Evolutionary conservation across 2,329 filamentous ascomycete genomes (phyloP), one percentile per base, ranked within the genome.

Genomic region (Beauveria brongniartii): DNA sequence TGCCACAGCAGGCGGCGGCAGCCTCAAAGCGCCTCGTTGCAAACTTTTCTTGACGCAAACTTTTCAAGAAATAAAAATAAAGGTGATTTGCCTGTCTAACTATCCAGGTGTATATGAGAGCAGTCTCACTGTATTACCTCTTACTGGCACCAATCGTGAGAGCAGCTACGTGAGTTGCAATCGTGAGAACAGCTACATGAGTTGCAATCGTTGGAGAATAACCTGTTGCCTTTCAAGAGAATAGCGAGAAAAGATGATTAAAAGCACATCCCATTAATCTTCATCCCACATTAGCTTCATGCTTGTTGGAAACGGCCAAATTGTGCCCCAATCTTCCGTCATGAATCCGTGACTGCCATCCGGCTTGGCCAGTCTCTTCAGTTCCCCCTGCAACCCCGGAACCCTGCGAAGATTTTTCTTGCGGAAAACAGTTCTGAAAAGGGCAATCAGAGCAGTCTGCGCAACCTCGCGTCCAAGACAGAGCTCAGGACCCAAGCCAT

Each of bases 401-500:
- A 83, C 85, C 34, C 85, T 78, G 6, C 84, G 76, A 12, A 92
- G 70, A 59, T 84, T 85, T 65, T 82, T 78, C 65, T 84, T 76
- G 62, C 79, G 75, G 67, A 87, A 88, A 2, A 90, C 73, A 1
- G 82, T 81, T 53, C 88, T 82, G 71, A 91, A 82, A 78, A 91
- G 86, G 64, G 87, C 82, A 0, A 83, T 82, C 62, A 92, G 74
- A 0, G 84, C 86, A 2, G 84, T 77, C 63, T 85, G 78, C 68
- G 80, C 84, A 14, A 82, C 79, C 18, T 86, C 81, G 28, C 78
- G 78, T 1, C 86, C 87, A 0, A 91, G 76, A 63, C 82, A 86
- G 3, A 81, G 76, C 67, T 89, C 83, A 5, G 86, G 80, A 0
- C 87, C 88, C 1, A 80, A 75, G 14, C 83, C 83, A 65, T 86